Evolutionary conservation across 2,329 filamentous ascomycete genomes (phyloP).

Genomic region (Alternaria solani): DNA sequence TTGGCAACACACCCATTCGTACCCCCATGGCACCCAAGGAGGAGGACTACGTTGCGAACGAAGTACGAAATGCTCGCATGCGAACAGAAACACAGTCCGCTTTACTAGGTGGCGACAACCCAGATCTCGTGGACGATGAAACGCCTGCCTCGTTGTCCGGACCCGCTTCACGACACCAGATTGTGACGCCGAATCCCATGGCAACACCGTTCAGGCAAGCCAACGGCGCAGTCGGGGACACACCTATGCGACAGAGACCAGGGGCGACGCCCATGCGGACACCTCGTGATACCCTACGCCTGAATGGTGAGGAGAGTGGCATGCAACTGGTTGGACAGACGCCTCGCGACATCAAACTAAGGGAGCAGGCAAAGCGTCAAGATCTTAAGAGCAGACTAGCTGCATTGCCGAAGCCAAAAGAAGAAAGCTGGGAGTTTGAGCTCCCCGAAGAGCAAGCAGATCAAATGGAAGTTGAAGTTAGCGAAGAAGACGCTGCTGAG

Average conservation of each 20-base stretch:
- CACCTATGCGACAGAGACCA: constrained; percentile 66
- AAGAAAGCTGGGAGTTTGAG: constrained; percentile 93
- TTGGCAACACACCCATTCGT: constrained; percentile 84
- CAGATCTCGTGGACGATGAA: constrained; percentile 80
- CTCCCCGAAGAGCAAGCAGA: constrained; percentile 83
- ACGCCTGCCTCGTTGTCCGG: constrained; percentile 89
- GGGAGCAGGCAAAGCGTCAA: constrained; percentile 72
- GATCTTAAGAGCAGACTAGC: constrained; percentile 78
- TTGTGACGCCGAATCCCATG: constrained; percentile 94
- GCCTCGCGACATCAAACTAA: constrained; percentile 76
- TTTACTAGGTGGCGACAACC: constrained; percentile 91
- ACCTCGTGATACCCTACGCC: constrained; percentile 83
- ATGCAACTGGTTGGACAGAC: constrained; percentile 76
- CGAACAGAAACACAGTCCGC: constrained; percentile 94
- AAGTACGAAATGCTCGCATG: constrained; percentile 91
- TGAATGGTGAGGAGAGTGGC: constrained; percentile 74
- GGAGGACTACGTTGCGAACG: constrained; percentile 95
- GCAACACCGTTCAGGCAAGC: constrained; percentile 82
- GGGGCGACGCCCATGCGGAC: constrained; percentile 88
- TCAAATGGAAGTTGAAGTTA: constrained; percentile 58
- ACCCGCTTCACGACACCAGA: constrained; percentile 78
- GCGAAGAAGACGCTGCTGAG: constrained; percentile 75
- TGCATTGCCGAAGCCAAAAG: constrained; percentile 88
- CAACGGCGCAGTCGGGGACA: constrained; percentile 69
- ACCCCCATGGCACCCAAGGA: constrained; percentile 91